phyloP scores from a whole-genome alignment of 371 early-diverging fungal species.

The Gilbertella persicaria region DNA sequence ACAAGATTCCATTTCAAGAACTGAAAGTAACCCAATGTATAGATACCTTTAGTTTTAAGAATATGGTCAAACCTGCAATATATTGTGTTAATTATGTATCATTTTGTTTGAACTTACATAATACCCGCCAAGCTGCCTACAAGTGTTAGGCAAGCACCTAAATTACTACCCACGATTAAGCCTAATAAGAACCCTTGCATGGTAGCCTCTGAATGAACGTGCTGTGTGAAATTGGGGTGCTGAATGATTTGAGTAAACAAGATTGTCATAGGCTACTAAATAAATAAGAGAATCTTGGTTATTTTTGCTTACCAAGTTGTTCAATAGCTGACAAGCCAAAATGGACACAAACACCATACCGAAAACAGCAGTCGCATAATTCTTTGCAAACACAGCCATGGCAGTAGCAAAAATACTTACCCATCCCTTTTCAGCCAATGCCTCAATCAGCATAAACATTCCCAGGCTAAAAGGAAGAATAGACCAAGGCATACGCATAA shows the following conservation, averaged over 20 bases:
- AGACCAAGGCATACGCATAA: slow-evolving; percentile 71
- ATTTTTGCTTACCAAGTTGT: slow-evolving; percentile 57
- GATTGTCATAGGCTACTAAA: slow-evolving; percentile 70
- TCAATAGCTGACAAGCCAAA: slow-evolving; percentile 73
- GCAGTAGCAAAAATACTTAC: slow-evolving; percentile 65
- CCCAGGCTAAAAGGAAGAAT: slow-evolving; percentile 78
- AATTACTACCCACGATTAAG: slow-evolving; percentile 75
- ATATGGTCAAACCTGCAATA: slow-evolving; percentile 58
- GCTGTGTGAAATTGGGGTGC: slow-evolving; percentile 59
- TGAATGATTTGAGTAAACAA: slow-evolving; percentile 75
- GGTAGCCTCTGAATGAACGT: slow-evolving; percentile 31
- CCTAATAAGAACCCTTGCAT: slow-evolving; percentile 69
- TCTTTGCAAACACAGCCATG: slow-evolving; percentile 55
- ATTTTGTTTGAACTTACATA: slow-evolving; percentile 51
- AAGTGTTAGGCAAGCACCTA: slow-evolving; percentile 78
- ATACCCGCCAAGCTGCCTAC: slow-evolving; percentile 82
- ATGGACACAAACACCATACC: slow-evolving; percentile 65
- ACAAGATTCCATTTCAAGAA: slow-evolving; percentile 66
- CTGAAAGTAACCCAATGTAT: slow-evolving; percentile 53
- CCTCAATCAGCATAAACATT: slow-evolving; percentile 84
- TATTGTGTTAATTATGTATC: neutral
- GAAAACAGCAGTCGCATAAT: slow-evolving; percentile 63
- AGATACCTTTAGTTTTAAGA: slow-evolving; percentile 56
- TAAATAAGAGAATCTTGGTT: neutral
- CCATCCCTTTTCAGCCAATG: slow-evolving; percentile 67